Base-by-base conservation (phyloP, 345 rosid genomes). In the Sonneratia caseolaris region DNA sequence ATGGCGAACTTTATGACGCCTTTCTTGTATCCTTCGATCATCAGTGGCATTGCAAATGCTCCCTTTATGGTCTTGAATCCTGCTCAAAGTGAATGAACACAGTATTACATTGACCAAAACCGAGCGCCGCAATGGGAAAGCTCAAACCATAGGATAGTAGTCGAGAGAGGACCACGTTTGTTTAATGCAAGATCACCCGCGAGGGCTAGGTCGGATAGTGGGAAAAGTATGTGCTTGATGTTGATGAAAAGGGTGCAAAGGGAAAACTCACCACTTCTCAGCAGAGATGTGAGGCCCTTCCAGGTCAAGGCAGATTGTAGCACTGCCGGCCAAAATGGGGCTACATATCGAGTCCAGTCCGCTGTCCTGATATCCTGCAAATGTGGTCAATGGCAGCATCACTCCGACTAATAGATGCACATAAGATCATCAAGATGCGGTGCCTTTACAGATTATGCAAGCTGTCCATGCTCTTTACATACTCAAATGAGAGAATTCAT, bases 281-380 rank as follows among this genome's bases (percentile, higher is more conserved):
- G 76, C 56, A 93, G 79, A 16, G 97, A 93, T 11, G 81, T 75
- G 37, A 93, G 67, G 36, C 96, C 98, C 42, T 89, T 93, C 97
- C 96, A 93, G 3, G 97, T 87, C 36, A 89, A 73, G 35, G 94
- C 96, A 0, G 97, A 88, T 67, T 81, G 82, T 48, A 91, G 80
- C 66, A 91, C 98, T 1, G 96, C 98, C 0, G 98, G 96, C 98
- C 97, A 93, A 70, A 93, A 91, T 32, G 98, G 97, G 12, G 97
- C 91, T 11, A 93, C 96, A 37, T 89, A 59, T 71, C 76, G 71
- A 67, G 97, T 84, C 98, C 98, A 93, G 82, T 93, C 97, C 37
- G 84, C 96, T 51, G 81, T 81, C 80, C 82, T 88, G n/a, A 93
- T 87, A 55, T 91, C 97, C 98, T 93, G 86, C 36, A 71, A 70